Evolutionary conservation across 306 rosid species (phyloP), one percentile per base, ranked within the genome.

Genomic region (Prunus dulcis): DNA sequence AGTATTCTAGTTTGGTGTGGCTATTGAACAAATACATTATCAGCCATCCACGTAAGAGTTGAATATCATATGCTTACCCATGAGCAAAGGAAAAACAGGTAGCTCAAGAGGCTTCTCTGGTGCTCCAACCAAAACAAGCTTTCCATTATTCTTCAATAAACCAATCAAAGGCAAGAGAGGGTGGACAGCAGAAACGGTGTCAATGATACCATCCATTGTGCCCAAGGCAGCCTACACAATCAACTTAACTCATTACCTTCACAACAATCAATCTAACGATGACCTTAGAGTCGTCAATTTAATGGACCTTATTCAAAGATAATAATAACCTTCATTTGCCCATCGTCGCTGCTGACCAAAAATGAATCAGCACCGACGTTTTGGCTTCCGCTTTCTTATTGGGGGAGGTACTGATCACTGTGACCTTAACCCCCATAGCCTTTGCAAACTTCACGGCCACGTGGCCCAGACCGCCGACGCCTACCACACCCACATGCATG

Each of bases 201-300:
- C 86, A 1, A 81, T 74, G 28, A 85, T 80, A 11, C 88, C 88
- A 53, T 81, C 88, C 79, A 85, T 8, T 2, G 83, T 81, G 32
- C 74, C 76, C 41, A 6, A 11, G 12, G 72, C 83, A 69, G 76
- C 83, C 86, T 82, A 38, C n/a, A 47, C 56, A 60, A 52, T 71
- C 73, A 53, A 57, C 3, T n/a, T 22, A 22, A 57, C 3, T 46
- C 11, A 3, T 11, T 46, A 46, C 11, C 50, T 46, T 46, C 69
- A 19, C 47, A 14, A 43, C 69, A 46, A 11, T 46, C 50, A 46
- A 61, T 55, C 38, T 32, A 32, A 32, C 38, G 38, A 32, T 32
- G 38, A 32, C 38, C 38, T 32, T 32, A 32, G 38, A 8, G 60
- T 8, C 10, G 3, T n/a, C 19, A 53, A 53, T 19, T 53, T 53